Conservation (phyloP, 148 eudicot genomes). For the Nepenthes mirabilis region DNA sequence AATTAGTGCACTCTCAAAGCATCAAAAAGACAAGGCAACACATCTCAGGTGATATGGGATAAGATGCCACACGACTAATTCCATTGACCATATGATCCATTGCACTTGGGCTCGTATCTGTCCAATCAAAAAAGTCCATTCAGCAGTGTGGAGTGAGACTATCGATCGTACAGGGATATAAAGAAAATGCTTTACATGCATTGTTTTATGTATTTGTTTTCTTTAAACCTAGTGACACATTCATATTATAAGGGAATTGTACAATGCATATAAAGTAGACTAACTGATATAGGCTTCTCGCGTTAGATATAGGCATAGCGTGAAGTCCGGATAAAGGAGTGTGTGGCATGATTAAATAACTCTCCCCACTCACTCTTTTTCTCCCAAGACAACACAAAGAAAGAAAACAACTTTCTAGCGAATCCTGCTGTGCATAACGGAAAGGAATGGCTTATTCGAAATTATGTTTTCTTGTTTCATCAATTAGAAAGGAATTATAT, state of each 20-base stretch:
- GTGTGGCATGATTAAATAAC: slow-evolving; percentile 19
- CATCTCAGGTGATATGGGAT: slow-evolving; percentile 17
- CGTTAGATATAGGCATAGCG: slow-evolving; percentile 27
- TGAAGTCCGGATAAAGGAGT: slow-evolving; percentile 21
- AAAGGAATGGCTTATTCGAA: no score
- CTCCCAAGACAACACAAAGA: slow-evolving; percentile 1
- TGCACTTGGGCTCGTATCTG: not conserved
- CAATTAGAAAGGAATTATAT: not conserved
- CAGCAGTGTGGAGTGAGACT: not conserved
- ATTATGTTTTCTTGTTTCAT: no score
- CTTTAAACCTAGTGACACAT: not conserved
- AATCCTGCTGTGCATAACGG: no score
- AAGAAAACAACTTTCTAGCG: no score
- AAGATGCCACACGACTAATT: slow-evolving; percentile 9
- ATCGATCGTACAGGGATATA: not conserved
- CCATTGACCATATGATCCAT: not conserved
- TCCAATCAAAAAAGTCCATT: not conserved
- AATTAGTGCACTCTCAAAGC: slow-evolving; percentile 23
- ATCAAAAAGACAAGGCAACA: slow-evolving; percentile 5
- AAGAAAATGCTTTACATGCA: slow-evolving; percentile 8
- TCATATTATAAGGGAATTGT: slow-evolving; percentile 5
- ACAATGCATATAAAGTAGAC: slow-evolving; percentile 17
- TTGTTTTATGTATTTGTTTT: slow-evolving; percentile 16
- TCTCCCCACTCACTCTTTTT: slow-evolving; percentile 2
- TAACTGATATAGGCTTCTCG: slow-evolving; percentile 17